phyloP scores from a whole-genome alignment of 2,329 filamentous ascomycete genomes.

The Epichloe gansuensis region DNA sequence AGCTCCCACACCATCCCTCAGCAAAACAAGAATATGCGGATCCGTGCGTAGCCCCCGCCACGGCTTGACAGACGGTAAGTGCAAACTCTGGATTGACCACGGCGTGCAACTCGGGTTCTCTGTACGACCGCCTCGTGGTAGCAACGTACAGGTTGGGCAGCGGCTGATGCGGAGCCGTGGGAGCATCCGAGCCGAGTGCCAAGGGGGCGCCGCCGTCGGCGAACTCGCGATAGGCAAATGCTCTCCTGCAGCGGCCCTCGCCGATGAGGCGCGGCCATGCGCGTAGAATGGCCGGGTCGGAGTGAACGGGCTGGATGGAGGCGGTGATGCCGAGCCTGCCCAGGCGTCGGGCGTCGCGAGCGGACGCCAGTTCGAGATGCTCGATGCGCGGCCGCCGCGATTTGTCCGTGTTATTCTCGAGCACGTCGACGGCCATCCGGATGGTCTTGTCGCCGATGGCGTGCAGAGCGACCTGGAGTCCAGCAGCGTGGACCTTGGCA shows the following conservation, averaged over 20 bases:
- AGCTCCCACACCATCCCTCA: constrained; percentile 38
- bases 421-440: constrained; percentile 41
- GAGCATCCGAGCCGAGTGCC: constrained; percentile 46
- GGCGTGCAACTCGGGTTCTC: constrained; percentile 29
- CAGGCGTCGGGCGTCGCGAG: constrained; percentile 41
- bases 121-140: constrained; percentile 41
- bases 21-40: constrained; percentile 46
- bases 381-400: constrained; percentile 48
- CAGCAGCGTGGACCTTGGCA: constrained; percentile 35
- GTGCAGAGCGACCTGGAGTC: constrained; percentile 49
- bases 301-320: constrained; percentile 44
- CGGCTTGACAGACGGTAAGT: constrained; percentile 38
- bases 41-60: constrained; percentile 40
- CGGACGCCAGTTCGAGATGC: constrained; percentile 47
- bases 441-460: constrained; percentile 52
- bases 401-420: constrained; percentile 30
- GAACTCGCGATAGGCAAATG: constrained; percentile 52
- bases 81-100: constrained; percentile 40
- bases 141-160: constrained; percentile 46
- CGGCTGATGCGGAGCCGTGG: constrained; percentile 42
- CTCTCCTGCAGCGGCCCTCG: constrained; percentile 37
- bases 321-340: constrained; percentile 47
- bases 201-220: constrained; percentile 38
- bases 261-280: constrained; percentile 49
- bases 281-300: constrained; percentile 46